Percentiles rank a stretch among this genome's conserved stretches.
These are phyloP conservation scores for Nakataea oryzae DNA, from an alignment of 2,329 filamentous ascomycete genomes.

Conservation along the genomic window DNA sequence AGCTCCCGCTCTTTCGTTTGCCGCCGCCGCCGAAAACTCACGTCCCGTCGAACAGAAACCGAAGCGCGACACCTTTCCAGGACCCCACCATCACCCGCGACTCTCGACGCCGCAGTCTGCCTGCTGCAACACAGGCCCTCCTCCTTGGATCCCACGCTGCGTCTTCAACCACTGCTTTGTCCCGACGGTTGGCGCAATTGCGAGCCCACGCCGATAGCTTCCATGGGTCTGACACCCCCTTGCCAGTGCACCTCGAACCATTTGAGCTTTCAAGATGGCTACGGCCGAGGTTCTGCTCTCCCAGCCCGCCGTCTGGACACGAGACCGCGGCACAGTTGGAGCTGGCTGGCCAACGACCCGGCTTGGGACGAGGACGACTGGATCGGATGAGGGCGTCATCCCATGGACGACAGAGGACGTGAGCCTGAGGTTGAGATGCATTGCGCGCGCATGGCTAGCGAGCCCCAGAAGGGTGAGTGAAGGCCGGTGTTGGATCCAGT, in stretches of 20 bases:
- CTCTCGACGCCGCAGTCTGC: not conserved
- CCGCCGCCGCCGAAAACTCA: not conserved
- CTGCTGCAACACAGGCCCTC: not conserved
- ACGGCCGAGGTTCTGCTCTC: conserved; percentile 35
- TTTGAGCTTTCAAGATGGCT: conserved; percentile 41
- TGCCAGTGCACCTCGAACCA: conserved; percentile 29
- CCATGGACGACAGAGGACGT: conserved; percentile 14
- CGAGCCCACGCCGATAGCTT: conserved; percentile 20
- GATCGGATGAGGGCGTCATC: conserved; percentile 21
- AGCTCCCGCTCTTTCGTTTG: not conserved
- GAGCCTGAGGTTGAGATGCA: conserved; percentile 22
- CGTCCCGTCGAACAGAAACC: not conserved
- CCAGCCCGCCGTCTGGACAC: conserved; percentile 27
- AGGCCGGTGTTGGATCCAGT: not conserved
- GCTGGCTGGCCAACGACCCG: conserved; percentile 24
- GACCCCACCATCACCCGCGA: not conserved
- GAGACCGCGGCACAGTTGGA: conserved; percentile 23
- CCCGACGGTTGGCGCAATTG: not conserved
- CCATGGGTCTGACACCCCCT: conserved; percentile 39
- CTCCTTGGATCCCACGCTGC: not conserved
- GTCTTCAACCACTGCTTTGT: not conserved
- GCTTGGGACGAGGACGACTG: conserved; percentile 21
- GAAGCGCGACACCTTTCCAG: not conserved
- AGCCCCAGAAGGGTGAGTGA: conserved; percentile 16
- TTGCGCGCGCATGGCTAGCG: conserved; percentile 29